Percentiles rank a stretch among this genome's conserved stretches.
phyloP scores from a whole-genome alignment of 164 flowering plant species.

The Vitis rotundifolia region DNA sequence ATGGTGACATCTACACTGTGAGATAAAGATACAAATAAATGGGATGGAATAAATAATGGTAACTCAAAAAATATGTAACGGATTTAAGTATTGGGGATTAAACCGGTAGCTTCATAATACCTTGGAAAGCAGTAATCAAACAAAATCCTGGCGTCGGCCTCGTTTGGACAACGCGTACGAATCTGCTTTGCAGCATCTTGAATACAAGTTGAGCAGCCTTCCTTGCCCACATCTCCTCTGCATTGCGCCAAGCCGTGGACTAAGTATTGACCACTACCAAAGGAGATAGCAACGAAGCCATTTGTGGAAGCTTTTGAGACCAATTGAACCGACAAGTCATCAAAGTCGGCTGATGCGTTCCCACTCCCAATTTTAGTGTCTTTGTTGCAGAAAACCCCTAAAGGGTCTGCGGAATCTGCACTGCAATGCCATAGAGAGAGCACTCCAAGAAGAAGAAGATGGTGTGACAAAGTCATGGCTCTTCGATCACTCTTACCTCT shows the following conservation, averaged over 20 bases:
- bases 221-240: constrained; percentile 47
- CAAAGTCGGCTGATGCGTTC: constrained; percentile 31
- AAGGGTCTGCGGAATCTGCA: constrained; percentile 19
- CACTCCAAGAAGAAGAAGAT: constrained; percentile 9
- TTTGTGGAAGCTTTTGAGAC: constrained; percentile 15
- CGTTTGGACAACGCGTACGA: constrained; percentile 41
- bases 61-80: too few species aligned
- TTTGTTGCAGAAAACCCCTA: constrained; percentile 33
- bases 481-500: too few species aligned
- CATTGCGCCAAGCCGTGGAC: constrained; percentile 62
- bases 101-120: constrained; percentile 8
- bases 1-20: too few species aligned
- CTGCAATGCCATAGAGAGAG: constrained; percentile 10
- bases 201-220: constrained; percentile 48
- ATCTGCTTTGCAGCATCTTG: constrained; percentile 43
- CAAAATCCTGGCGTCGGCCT: constrained; percentile 56
- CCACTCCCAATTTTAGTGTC: constrained; percentile 16
- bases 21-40: too few species aligned
- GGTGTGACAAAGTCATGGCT: background rate
- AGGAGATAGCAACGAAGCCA: constrained; percentile 32
- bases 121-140: constrained; percentile 58
- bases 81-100: too few species aligned
- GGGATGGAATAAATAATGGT: too few species aligned
- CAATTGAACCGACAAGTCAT: constrained; percentile 25
- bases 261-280: constrained; percentile 24